Base-by-base conservation (phyloP, 805 yeast genomes). In the Candida sphagnicola region DNA sequence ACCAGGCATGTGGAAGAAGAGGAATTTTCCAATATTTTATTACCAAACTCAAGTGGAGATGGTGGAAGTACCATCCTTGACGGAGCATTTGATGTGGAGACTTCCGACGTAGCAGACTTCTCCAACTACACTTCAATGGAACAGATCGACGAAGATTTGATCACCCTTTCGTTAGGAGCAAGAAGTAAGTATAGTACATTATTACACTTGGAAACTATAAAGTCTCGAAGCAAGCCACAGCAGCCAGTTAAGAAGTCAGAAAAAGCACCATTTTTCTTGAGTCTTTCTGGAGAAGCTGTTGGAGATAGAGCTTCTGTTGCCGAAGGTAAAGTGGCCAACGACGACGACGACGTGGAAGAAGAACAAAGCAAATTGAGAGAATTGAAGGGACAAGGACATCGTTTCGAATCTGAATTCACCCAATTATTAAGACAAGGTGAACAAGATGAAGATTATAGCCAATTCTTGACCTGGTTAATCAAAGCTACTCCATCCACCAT, bases 231-330 rank as follows among this genome's bases (percentile, higher is more conserved):
- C 56, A 91, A 87, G 61, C 97, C 99, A 16, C 80, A 70, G 37
- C 96, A 88, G 56, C 84, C 91, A 1, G 85, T 93, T 24, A 86
- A 85, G 67, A 85, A 81, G 47, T 87, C 96, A 1, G 85, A 84
- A 47, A 74, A 79, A 44, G 78, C 86, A 0, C 82, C 82, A 12
- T 93, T 95, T 60, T 95, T 95, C 70, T 67, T 93, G 42, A 75
- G 78, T 33, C 65, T 83, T 15, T 55, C 77, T 4, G 87, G 88
- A 21, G 78, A 73, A 37, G 69, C 69, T n/a, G 83, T 81, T 38
- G 90, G 89, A 41, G 87, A 82, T 53, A 75, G 78, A 19, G 88
- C 89, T 0, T 56, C 64, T 33, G 75, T 61, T 31, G 74, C 72
- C 4, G 79, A 74, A 47, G 40, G 42, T 5, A 41, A 46, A 4